Evolutionary conservation across 2,329 filamentous ascomycete species (phyloP).

Genomic region (Myriosclerotinia curreyana): DNA sequence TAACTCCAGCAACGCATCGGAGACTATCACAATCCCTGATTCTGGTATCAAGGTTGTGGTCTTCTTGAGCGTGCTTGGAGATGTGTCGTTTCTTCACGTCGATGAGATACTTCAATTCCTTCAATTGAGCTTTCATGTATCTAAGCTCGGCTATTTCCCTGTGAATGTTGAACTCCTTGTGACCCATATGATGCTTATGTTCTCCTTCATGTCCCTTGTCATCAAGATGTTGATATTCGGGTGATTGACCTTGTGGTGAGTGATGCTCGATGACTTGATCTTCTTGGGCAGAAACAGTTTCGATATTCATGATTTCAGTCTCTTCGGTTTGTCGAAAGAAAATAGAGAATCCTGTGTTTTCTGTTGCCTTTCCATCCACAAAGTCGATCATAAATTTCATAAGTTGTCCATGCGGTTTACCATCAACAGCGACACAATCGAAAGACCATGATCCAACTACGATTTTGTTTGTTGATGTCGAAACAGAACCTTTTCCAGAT

Average conservation of each 20-base stretch:
- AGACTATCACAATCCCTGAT: conserved; percentile 43
- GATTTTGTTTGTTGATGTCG: conserved; percentile 41
- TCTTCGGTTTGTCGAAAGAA: conserved; percentile 47
- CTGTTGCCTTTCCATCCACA: conserved; percentile 44
- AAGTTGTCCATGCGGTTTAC: conserved; percentile 44
- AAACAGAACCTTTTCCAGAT: conserved; percentile 44
- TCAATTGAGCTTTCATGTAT: conserved; percentile 44
- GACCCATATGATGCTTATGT: neutral
- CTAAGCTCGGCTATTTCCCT: conserved; percentile 47
- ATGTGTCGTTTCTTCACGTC: conserved; percentile 42
- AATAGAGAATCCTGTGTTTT: conserved; percentile 44
- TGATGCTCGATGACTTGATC: conserved; percentile 30
- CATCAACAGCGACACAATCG: conserved; percentile 45
- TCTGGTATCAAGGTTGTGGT: conserved; percentile 39
- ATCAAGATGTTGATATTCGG: conserved; percentile 8
- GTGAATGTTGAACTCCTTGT: conserved; percentile 39
- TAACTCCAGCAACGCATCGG: conserved; percentile 45
- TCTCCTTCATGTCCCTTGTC: conserved; percentile 15
- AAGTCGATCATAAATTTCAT: conserved; percentile 46
- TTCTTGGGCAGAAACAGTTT: conserved; percentile 41
- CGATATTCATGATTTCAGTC: conserved; percentile 46
- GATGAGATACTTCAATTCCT: conserved; percentile 46
- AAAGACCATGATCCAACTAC: conserved; percentile 49
- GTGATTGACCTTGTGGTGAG: conserved; percentile 27
- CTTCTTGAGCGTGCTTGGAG: conserved; percentile 37